phyloP scores from a whole-genome alignment of 768 basidiomycete species.

The Glaciozyma antarctica region DNA sequence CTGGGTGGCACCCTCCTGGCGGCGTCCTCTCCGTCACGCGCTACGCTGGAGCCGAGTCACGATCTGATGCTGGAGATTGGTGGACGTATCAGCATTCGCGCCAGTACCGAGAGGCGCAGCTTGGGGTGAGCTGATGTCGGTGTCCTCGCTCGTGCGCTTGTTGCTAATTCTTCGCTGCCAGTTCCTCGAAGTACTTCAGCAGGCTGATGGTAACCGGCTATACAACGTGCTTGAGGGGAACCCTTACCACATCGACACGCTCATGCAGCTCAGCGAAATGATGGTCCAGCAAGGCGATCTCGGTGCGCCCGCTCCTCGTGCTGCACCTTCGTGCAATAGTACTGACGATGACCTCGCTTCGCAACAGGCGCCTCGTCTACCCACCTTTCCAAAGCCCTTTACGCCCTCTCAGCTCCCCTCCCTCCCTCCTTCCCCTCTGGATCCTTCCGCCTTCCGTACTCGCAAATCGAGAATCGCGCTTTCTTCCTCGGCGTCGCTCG shows the following conservation, averaged over 20 bases:
- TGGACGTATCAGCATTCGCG: constrained; percentile 83
- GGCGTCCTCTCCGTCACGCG: not conserved
- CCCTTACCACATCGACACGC: constrained; percentile 88
- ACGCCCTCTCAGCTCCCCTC: constrained; percentile 79
- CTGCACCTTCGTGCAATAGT: not conserved
- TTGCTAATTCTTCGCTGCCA: too few relatives aligned
- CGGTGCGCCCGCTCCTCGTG: constrained; percentile 44
- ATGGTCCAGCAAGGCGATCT: constrained; percentile 65
- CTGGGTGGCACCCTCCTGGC: constrained; percentile 53
- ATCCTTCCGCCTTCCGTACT: constrained; percentile 74
- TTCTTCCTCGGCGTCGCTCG: constrained; percentile 83
- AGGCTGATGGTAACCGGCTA: constrained; percentile 42
- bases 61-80: constrained; percentile 52
- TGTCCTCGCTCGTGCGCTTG: too few relatives aligned
- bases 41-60: constrained; percentile 41
- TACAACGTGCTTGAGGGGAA: constrained; percentile 63
- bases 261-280: constrained; percentile 75
- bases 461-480: constrained; percentile 79
- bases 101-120: constrained; percentile 60
- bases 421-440: constrained; percentile 79
- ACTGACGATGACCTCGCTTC: not conserved
- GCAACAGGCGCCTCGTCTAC: constrained; percentile 44
- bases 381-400: constrained; percentile 80
- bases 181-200: constrained; percentile 35
- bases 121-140: not conserved